Evolutionary conservation across 2,329 filamentous ascomycete species (phyloP).

Genomic region (Celoporthe dispersa): DNA sequence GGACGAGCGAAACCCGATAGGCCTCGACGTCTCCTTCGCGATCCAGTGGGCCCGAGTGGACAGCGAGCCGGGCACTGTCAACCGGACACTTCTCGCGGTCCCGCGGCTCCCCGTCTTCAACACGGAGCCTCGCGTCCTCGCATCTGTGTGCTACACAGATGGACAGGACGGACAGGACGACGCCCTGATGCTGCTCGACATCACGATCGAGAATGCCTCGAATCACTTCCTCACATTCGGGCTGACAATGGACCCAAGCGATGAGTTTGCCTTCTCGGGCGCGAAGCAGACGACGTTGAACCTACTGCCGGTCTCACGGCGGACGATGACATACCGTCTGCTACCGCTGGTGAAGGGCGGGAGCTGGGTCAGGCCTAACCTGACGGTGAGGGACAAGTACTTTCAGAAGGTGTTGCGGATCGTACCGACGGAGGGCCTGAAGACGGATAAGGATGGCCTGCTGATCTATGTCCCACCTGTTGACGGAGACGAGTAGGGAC

Average conservation of each 20-base stretch:
- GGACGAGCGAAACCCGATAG: conserved; percentile 78
- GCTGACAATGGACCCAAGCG: conserved; percentile 87
- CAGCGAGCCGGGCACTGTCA: conserved; percentile 45
- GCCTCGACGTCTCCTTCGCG: conserved; percentile 74
- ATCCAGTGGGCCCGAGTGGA: conserved; percentile 75
- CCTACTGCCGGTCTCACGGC: conserved; percentile 79
- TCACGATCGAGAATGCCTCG: conserved; percentile 89
- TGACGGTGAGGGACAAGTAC: conserved; percentile 85
- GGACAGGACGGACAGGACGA: conserved; percentile 35
- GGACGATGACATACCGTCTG: conserved; percentile 74
- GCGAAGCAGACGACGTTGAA: conserved; percentile 81
- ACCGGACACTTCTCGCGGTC: conserved; percentile 72
- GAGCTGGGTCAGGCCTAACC: conserved; percentile 68
- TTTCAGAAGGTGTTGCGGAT: conserved; percentile 90
- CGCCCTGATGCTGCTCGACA: conserved; percentile 50
- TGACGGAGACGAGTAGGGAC: conserved; percentile 33
- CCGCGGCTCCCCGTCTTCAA: conserved; percentile 81
- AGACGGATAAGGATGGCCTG: conserved; percentile 65
- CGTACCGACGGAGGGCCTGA: conserved; percentile 76
- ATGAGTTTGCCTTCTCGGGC: conserved; percentile 91
- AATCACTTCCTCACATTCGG: conserved; percentile 95
- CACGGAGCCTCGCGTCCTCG: conserved; percentile 84
- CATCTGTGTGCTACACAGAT: conserved; percentile 53
- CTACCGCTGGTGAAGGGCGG: conserved; percentile 67
- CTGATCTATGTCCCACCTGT: conserved; percentile 62